phyloP scores from a whole-genome alignment of 1,284 basidiomycete genomes.

The Ustilago nuda region DNA sequence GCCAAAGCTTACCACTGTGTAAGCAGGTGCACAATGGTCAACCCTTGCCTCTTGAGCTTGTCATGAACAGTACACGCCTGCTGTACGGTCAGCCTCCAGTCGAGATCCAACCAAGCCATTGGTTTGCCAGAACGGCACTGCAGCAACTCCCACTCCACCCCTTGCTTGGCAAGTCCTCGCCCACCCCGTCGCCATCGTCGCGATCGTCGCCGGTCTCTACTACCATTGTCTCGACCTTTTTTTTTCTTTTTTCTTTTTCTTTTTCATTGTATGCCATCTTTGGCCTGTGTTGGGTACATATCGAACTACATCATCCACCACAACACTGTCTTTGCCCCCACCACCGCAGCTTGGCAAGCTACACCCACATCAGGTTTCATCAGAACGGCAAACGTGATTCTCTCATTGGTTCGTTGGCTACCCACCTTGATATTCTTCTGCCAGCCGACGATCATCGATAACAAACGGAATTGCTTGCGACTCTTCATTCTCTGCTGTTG shows the following conservation, averaged over 20 bases:
- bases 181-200: neutral
- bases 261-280: neutral
- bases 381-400: neutral
- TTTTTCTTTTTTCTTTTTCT: no score
- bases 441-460: slow-evolving; percentile 6
- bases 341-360: neutral
- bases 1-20: slow-evolving; percentile 6
- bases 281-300: neutral
- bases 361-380: slow-evolving; percentile 1
- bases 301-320: neutral
- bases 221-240: slow-evolving; percentile 1
- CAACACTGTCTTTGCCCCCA: neutral
- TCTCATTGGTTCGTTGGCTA: no score
- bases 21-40: neutral
- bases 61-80: neutral
- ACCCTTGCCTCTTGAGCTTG: slow-evolving; percentile 1
- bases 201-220: neutral
- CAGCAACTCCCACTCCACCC: neutral
- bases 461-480: neutral
- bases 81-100: neutral
- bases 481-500: neutral
- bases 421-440: slow-evolving; percentile 7
- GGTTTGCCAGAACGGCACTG: neutral
- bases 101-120: neutral
- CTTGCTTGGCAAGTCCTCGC: slow-evolving; percentile 1